Evolutionary conservation across 2,329 filamentous ascomycete species (phyloP), one percentile per base, ranked within the genome.

Genomic region (Colletotrichum tropicicola): DNA sequence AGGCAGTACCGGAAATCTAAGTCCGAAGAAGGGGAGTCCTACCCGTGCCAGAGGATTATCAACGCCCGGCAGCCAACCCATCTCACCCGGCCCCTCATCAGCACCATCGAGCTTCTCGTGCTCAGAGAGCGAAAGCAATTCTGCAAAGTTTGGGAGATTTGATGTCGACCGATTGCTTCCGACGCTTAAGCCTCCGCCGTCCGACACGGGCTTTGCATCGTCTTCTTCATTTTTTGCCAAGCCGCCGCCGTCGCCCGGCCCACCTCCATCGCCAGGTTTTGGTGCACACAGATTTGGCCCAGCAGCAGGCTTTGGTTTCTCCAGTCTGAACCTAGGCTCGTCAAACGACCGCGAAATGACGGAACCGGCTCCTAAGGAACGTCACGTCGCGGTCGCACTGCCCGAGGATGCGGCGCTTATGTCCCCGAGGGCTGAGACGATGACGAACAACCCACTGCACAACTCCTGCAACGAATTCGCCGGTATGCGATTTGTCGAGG

Each of bases 341-440:
- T 35, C 69, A 73, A 21, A 66, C 65, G 48, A 71, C 59, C 35
- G 64, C 70, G 64, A 77, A 63, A 52, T 65, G 12, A 49, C 65
- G 13, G 68, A 73, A 15, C 62, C 68, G 27, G 57, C 54, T 19
- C 67, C 70, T 9, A 68, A 73, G 4, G 76, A 77, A 57, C 74
- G 78, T 72, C 77, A 78, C 65, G 70, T 81, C 28, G 67, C 76
- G 64, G 62, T 74, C n/a, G 72, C 70, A 12, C 70, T 76, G 35
- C 76, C 80, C 2, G 79, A 81, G 13, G 82, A 85, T 10, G 85
- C 88, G 48, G 81, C 88, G 12, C 77, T 92, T 9, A 85, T 93
- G 82, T 93, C 91, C 3, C 92, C 92, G 0, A 86, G 91, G 44
- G 89, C 83, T 1, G 89, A 91, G 71, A 87, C 89, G 15, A 94